phyloP scores from a whole-genome alignment of 78 protist species.

The Emiliania huxleyi region DNA sequence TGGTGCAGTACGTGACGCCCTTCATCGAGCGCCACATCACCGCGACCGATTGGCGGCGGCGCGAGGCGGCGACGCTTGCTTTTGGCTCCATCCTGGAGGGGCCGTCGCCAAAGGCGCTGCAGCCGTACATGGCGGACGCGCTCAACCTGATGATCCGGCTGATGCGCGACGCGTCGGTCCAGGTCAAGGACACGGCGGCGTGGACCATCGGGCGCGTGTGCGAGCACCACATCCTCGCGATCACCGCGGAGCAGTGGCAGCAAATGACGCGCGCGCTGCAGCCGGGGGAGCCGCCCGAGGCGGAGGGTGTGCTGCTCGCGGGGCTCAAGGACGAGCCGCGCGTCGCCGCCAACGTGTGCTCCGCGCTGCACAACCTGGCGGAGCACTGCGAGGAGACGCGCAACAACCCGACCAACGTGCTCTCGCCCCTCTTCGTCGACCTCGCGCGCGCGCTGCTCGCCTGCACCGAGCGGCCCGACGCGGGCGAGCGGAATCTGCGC shows the following conservation, averaged over 20 bases:
- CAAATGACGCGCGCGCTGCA: not conserved
- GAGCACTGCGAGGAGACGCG: conserved; percentile 16
- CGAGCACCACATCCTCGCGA: conserved; percentile 27
- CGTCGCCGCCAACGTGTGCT: conserved; percentile 60
- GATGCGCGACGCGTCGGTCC: conserved; percentile 45
- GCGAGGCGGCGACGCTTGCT: conserved; percentile 72
- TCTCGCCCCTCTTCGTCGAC: conserved; percentile 46
- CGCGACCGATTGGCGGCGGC: not conserved
- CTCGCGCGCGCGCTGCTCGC: not conserved
- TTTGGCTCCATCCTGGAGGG: conserved; percentile 83
- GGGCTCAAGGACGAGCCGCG: conserved; percentile 57
- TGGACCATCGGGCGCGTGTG: conserved; percentile 84
- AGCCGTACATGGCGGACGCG: not conserved
- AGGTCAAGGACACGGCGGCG: conserved; percentile 81
- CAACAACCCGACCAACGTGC: conserved; percentile 37
- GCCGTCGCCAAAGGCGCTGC: not conserved
- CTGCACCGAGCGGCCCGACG: not conserved
- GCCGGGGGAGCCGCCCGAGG: not conserved
- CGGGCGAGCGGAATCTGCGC: conserved; percentile 58
- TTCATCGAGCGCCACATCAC: conserved; percentile 67
- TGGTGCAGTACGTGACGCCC: conserved; percentile 68
- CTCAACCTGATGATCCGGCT: conserved; percentile 25
- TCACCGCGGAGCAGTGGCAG: not conserved
- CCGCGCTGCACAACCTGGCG: conserved; percentile 67
- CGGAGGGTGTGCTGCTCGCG: conserved; percentile 34